Conservation (phyloP, 2,329 filamentous ascomycete species). For the Colletotrichum spaethianum region DNA sequence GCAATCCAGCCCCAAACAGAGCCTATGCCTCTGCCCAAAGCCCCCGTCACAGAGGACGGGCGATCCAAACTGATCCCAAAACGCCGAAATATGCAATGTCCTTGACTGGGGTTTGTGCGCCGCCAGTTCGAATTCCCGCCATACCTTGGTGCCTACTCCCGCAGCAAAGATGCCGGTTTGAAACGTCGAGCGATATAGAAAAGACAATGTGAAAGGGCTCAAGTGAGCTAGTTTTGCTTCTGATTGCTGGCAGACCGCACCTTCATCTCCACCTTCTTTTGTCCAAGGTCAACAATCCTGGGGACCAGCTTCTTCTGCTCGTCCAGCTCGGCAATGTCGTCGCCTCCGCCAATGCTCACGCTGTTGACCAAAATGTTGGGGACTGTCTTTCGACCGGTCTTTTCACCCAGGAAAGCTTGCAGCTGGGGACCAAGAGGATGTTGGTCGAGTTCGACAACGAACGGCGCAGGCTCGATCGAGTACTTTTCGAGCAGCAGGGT, state of each 20-base stretch:
- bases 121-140: conserved; percentile 18
- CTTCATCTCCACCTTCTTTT: conserved; percentile 71
- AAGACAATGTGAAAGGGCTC: conserved; percentile 6
- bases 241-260: conserved; percentile 56
- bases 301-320: conserved; percentile 75
- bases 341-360: conserved; percentile 89
- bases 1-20: background rate
- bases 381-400: conserved; percentile 87
- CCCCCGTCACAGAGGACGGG: conserved; percentile 6
- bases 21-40: background rate
- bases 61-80: conserved; percentile 31
- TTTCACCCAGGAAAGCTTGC: conserved; percentile 79
- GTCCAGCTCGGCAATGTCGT: conserved; percentile 85
- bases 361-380: conserved; percentile 93
- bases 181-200: conserved; percentile 20
- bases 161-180: conserved; percentile 4
- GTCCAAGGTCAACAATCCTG: conserved; percentile 81
- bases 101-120: conserved; percentile 24
- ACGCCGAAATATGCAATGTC: conserved; percentile 40
- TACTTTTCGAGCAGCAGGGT: conserved; percentile 87
- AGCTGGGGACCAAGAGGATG: conserved; percentile 81
- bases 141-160: conserved; percentile 10
- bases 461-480: conserved; percentile 83
- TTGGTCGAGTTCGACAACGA: conserved; percentile 90
- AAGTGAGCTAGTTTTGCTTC: conserved; percentile 30